Conservation (phyloP, 805 yeast genomes). For the Saturnispora quitensis region DNA sequence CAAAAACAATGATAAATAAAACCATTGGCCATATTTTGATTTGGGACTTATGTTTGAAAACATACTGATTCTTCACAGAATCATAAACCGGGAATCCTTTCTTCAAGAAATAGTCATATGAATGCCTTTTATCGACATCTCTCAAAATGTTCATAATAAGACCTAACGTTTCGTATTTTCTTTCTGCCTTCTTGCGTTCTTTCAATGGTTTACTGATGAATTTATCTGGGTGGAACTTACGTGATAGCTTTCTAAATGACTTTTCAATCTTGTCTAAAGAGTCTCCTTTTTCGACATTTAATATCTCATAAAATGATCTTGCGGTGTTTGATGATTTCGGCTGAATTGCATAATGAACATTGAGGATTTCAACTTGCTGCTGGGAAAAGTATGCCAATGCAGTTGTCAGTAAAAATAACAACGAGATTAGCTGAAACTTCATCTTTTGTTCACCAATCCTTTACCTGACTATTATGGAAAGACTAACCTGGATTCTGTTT, state of each 20-base stretch:
- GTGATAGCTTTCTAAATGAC: constrained; percentile 63
- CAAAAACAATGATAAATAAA: constrained; percentile 4
- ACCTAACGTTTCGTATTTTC: constrained; percentile 70
- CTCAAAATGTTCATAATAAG: constrained; percentile 67
- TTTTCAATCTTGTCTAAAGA: constrained; percentile 46
- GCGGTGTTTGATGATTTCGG: constrained; percentile 4
- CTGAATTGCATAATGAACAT: constrained; percentile 13
- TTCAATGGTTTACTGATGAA: constrained; percentile 29
- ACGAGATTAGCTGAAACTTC: background rate
- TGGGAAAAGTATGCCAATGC: constrained; percentile 12
- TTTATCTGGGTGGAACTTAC: constrained; percentile 84
- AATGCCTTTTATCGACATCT: constrained; percentile 43
- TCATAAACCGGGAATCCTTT: constrained; percentile 82
- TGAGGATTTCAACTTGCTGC: constrained; percentile 11
- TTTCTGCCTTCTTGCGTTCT: constrained; percentile 46
- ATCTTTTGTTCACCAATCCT: background rate
- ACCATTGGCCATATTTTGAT: constrained; percentile 4
- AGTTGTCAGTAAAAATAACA: constrained; percentile 2
- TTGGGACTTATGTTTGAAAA: constrained; percentile 12
- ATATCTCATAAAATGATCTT: constrained; percentile 12
- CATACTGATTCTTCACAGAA: constrained; percentile 5
- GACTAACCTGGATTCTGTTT: background rate
- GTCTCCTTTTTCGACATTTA: constrained; percentile 28
- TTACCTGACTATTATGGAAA: background rate
- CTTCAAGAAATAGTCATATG: constrained; percentile 76